Percentiles rank a stretch among this genome's conserved stretches.
phyloP scores from a whole-genome alignment of 306 rosid genomes.

The Abrus pulchellus region DNA sequence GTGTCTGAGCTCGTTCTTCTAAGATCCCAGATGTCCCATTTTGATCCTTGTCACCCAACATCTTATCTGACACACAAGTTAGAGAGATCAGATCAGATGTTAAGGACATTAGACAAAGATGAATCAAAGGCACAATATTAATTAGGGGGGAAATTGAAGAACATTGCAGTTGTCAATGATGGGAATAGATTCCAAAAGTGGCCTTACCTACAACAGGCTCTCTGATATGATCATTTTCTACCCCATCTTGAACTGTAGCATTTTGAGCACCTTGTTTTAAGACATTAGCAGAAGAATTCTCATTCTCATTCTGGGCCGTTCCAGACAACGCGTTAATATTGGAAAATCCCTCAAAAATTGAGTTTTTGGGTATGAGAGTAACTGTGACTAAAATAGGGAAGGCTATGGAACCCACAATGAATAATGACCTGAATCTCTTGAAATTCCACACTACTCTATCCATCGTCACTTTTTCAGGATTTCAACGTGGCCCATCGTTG shows the following conservation, averaged over 20 bases:
- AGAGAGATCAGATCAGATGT: slow-evolving; percentile 16
- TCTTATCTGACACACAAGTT: slow-evolving; percentile 40
- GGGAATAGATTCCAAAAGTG: slow-evolving; percentile 17
- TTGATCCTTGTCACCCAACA: slow-evolving; percentile 34
- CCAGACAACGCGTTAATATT: slow-evolving; percentile 12
- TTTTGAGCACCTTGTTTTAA: background rate
- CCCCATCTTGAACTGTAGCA: slow-evolving; percentile 13
- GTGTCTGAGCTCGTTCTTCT: slow-evolving; percentile 20
- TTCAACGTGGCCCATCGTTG: background rate
- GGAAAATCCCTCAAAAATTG: slow-evolving; percentile 40
- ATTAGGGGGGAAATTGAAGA: background rate
- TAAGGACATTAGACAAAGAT: background rate
- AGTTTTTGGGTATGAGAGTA: slow-evolving; percentile 46
- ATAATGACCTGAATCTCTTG: slow-evolving; percentile 36
- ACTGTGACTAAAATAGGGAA: slow-evolving; percentile 38
- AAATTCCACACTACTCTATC: slow-evolving; percentile 47
- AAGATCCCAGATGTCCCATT: slow-evolving; percentile 9
- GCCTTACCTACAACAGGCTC: slow-evolving; percentile 42
- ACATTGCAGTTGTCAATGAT: background rate
- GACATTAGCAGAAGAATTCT: background rate
- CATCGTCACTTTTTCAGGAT: slow-evolving; percentile 23
- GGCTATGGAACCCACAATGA: slow-evolving; percentile 31
- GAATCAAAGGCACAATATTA: background rate
- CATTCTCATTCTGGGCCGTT: background rate
- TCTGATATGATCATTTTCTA: slow-evolving; percentile 26